Conservation (phyloP, 192 early-diverging fungal genomes). For the Backusella mclennaniae region DNA sequence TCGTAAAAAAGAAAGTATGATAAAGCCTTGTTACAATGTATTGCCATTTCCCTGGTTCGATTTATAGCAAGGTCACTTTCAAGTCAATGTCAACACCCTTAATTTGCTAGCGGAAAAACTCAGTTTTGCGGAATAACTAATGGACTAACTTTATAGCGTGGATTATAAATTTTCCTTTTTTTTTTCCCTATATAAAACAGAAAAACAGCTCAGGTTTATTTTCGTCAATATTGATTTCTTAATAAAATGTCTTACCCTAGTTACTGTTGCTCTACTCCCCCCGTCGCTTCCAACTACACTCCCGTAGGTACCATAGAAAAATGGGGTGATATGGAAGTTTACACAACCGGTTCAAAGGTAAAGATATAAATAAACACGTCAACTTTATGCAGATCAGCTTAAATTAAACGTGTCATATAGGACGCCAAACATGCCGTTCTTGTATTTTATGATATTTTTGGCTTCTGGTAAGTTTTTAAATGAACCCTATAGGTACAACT, state of each 20-base stretch:
- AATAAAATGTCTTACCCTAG: background rate
- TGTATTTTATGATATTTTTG: background rate
- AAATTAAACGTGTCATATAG: background rate
- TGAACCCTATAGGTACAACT: background rate
- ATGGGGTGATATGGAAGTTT: conserved; percentile 22
- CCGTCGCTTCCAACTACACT: conserved; percentile 24
- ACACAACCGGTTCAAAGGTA: conserved; percentile 22
- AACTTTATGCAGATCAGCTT: background rate
- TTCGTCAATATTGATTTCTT: background rate
- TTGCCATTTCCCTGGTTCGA: background rate
- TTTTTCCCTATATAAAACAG: background rate
- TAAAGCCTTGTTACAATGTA: too few relatives aligned
- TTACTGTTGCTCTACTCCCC: conserved; percentile 20
- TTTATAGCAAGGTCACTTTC: background rate
- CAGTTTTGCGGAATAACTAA: background rate
- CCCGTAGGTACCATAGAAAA: conserved; percentile 19
- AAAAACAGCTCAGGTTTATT: background rate
- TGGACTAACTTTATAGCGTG: background rate
- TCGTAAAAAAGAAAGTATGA: too few relatives aligned
- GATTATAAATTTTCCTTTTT: background rate
- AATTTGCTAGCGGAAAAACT: background rate
- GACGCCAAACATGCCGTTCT: background rate
- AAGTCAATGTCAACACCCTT: background rate
- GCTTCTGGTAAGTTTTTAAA: background rate
- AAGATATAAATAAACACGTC: background rate